These are phyloP conservation scores for Beauveria asiatica DNA, from an alignment of 2,329 filamentous ascomycete genomes.

Conservation along the genomic window DNA sequence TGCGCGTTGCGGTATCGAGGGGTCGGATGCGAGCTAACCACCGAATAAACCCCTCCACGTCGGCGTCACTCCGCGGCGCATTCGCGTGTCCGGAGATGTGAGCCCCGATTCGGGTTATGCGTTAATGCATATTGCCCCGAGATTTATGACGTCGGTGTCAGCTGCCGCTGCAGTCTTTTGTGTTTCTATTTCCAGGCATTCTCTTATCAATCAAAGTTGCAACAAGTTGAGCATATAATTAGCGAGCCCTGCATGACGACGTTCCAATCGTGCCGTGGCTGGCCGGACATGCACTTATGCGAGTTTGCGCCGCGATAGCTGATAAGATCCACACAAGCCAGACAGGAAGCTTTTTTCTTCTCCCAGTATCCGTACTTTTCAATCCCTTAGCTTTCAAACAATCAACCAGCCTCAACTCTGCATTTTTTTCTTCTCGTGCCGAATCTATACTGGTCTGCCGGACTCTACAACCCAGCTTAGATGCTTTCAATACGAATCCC, in stretches of 20 bases:
- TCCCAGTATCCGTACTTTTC: neutral
- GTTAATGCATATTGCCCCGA: slow-evolving; percentile 2
- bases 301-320: slow-evolving; percentile 9
- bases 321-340: neutral
- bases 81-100: neutral
- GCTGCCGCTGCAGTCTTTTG: neutral
- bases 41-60: neutral
- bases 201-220: neutral
- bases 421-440: neutral
- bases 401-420: neutral
- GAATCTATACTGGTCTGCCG: neutral
- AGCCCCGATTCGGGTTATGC: neutral
- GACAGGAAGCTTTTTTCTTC: neutral
- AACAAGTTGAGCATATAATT: neutral
- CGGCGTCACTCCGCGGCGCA: neutral
- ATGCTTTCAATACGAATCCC: slow-evolving; percentile 1
- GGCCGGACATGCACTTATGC: slow-evolving; percentile 4
- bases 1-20: neutral
- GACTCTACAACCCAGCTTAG: neutral
- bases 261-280: neutral
- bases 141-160: neutral
- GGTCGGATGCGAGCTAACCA: slow-evolving; percentile 10
- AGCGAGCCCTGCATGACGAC: neutral
- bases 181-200: neutral
- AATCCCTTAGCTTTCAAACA: neutral